A percentile compares a stretch with the other conserved stretches of the same genome.
Conservation (phyloP, 202 grass and related monocot species). For the Carex sylvatica region DNA sequence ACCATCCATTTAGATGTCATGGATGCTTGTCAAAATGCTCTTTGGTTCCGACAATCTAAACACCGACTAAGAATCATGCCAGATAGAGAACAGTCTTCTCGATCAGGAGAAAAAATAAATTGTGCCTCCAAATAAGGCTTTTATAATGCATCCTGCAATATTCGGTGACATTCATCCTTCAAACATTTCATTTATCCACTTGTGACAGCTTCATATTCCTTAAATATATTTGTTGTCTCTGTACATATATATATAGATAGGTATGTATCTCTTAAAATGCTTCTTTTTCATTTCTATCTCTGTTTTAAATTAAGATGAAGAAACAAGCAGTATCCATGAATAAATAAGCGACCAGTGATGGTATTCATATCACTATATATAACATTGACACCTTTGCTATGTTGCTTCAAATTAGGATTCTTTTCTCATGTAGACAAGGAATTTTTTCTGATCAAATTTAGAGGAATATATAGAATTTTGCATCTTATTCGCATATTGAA, state of each 20-base stretch:
- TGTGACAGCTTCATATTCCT: constrained; percentile 14
- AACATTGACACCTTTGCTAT: background rate
- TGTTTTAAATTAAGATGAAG: background rate
- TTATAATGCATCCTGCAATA: background rate
- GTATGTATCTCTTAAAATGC: background rate
- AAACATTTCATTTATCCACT: background rate
- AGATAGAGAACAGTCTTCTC: background rate
- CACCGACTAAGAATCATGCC: background rate
- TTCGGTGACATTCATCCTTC: background rate
- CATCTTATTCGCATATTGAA: constrained; percentile 4
- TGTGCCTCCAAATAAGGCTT: background rate
- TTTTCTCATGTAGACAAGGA: background rate
- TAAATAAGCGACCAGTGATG: background rate
- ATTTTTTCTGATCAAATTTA: background rate
- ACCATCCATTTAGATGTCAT: background rate
- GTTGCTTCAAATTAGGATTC: background rate
- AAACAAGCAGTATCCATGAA: background rate
- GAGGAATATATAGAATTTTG: constrained; percentile 8
- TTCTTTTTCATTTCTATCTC: background rate
- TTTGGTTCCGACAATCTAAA: background rate
- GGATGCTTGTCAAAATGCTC: background rate
- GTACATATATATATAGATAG: constrained; percentile 4
- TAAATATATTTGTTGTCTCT: background rate
- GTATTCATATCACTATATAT: background rate
- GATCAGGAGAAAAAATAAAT: background rate